A percentile compares a stretch with the other conserved stretches of the same genome.
These are phyloP conservation scores for Endotrypanum monterogeii DNA, from an alignment of 208 protist genomes.

Conservation along the genomic window DNA sequence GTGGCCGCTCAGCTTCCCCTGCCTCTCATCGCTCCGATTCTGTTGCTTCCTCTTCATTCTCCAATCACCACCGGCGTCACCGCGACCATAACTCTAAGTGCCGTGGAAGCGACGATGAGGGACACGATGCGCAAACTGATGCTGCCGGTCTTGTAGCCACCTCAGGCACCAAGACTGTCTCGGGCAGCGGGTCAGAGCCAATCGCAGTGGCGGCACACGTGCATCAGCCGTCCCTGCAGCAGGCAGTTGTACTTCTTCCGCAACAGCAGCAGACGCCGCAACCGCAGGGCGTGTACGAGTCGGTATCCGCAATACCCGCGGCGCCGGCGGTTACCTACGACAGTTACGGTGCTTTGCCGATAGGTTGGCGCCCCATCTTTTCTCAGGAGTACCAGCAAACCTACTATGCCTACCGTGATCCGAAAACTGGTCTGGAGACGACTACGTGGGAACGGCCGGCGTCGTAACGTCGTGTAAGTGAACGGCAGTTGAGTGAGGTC, in stretches of 20 bases:
- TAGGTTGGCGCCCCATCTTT: conserved; percentile 65
- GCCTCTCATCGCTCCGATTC: conserved; percentile 10
- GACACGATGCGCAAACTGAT: background rate
- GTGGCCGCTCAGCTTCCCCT: background rate
- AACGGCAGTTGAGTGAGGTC: background rate
- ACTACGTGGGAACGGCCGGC: conserved; percentile 65
- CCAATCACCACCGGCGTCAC: background rate
- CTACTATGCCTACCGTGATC: conserved; percentile 76
- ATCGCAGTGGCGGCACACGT: background rate
- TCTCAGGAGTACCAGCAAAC: conserved; percentile 67
- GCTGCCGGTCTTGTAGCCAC: background rate
- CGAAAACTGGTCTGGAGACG: conserved; percentile 49
- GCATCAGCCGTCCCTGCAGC: background rate
- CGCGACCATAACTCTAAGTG: background rate
- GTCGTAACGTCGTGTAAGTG: background rate
- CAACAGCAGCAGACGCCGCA: background rate
- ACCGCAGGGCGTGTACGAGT: background rate
- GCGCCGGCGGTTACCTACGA: conserved; percentile 22
- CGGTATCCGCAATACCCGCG: background rate
- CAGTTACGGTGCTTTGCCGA: conserved; percentile 36
- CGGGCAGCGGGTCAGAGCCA: background rate
- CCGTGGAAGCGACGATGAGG: background rate
- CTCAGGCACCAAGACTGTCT: background rate
- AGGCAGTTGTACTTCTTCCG: background rate
- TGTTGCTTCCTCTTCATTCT: conserved; percentile 12